Conservation (phyloP, 1,284 basidiomycete species). For the Ganoderma lingzhi region DNA sequence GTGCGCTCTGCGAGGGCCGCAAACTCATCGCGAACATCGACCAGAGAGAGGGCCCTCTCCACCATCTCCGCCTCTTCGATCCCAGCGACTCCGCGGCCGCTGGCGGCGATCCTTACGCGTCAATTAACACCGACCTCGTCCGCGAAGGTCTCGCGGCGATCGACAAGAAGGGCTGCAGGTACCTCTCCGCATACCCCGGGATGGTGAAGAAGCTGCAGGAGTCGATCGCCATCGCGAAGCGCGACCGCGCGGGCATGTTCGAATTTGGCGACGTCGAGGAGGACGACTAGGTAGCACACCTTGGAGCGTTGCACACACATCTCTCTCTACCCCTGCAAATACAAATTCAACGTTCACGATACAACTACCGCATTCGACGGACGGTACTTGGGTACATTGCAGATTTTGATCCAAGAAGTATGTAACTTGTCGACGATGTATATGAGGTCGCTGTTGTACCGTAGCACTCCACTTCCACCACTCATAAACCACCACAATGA, state of each 20-base stretch:
- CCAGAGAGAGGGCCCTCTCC: slow-evolving; percentile 76
- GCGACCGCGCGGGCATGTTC: slow-evolving; percentile 84
- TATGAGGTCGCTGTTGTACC: slow-evolving; percentile 24
- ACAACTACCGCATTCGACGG: not conserved
- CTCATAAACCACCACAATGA: slow-evolving; percentile 1
- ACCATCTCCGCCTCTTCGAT: slow-evolving; percentile 91
- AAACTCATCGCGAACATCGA: slow-evolving; percentile 93
- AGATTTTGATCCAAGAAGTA: slow-evolving; percentile 4
- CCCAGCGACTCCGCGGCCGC: slow-evolving; percentile 71
- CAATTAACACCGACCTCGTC: slow-evolving; percentile 86
- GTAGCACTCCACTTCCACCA: slow-evolving; percentile 22
- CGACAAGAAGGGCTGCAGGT: slow-evolving; percentile 82
- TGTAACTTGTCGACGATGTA: slow-evolving; percentile 22
- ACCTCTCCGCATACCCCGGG: slow-evolving; percentile 75
- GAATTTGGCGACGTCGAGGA: slow-evolving; percentile 89
- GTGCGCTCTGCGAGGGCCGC: slow-evolving; percentile 83
- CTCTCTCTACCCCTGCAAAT: not conserved
- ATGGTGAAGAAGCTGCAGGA: slow-evolving; percentile 73
- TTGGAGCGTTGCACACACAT: not conserved
- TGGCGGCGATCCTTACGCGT: slow-evolving; percentile 74
- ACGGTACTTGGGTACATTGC: not conserved
- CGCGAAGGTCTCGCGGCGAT: slow-evolving; percentile 82
- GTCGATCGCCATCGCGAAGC: slow-evolving; percentile 73
- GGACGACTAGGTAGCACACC: slow-evolving; percentile 47
- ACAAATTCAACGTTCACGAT: not conserved